Evolutionary conservation across 495 filamentous ascomycete species (phyloP).

Genomic region (Podospora anserina): DNA sequence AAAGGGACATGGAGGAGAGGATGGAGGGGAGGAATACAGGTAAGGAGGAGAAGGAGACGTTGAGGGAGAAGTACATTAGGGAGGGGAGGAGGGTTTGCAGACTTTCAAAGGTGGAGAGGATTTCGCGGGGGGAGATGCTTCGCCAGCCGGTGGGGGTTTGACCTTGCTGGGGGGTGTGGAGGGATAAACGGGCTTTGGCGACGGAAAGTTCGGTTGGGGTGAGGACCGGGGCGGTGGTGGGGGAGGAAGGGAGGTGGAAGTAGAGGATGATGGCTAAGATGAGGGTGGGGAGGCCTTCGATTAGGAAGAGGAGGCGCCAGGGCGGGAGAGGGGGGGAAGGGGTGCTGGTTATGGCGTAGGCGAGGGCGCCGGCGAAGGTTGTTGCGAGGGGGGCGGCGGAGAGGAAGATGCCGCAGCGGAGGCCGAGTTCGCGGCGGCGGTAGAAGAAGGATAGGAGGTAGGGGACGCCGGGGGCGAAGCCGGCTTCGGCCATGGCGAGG

Average conservation of each 20-base stretch:
- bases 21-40: conserved; percentile 86
- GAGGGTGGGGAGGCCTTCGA: conserved; percentile 75
- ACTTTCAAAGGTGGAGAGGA: conserved; percentile 55
- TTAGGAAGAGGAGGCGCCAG: conserved; percentile 80
- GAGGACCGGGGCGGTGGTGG: conserved; percentile 66
- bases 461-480: conserved; percentile 67
- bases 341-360: conserved; percentile 77
- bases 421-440: conserved; percentile 68
- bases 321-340: conserved; percentile 58
- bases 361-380: conserved; percentile 77
- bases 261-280: conserved; percentile 63
- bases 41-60: conserved; percentile 75
- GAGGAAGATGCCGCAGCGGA: conserved; percentile 73
- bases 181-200: conserved; percentile 51
- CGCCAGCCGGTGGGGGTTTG: conserved; percentile 47
- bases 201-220: conserved; percentile 67
- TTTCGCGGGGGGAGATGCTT: conserved; percentile 56
- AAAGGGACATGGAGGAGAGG: conserved; percentile 72
- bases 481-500: conserved; percentile 65
- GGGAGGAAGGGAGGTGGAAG: conserved; percentile 69
- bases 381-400: conserved; percentile 77
- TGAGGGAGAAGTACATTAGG: conserved; percentile 55
- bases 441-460: conserved; percentile 85
- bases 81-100: conserved; percentile 52
- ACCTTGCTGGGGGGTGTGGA: conserved; percentile 57